Base-by-base conservation (phyloP, 106 monocot genomes). In the Iris macrosiphon region DNA sequence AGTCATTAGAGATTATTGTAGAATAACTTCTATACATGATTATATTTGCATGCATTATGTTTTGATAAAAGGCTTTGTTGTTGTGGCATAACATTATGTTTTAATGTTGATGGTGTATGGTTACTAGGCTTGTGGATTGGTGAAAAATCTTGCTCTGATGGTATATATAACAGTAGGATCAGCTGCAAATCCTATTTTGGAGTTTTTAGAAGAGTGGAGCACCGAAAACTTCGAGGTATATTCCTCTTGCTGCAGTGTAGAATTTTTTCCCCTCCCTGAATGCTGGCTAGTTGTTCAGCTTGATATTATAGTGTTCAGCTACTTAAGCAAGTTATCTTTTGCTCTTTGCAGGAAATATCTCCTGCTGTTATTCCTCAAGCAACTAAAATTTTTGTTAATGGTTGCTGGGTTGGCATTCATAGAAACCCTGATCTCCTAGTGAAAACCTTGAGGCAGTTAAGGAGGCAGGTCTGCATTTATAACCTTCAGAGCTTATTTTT, bases 141-240 rank as follows among this genome's bases (percentile, higher is more conserved):
- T 98, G 45, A 98, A 98, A 53, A 98, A 98, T 61, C 80, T 98
- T 38, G 96, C 96, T 18, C 65, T 98, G 25, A 98, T 98, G 96
- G 96, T 98, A 34, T 98, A 98, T 63, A 91, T 98, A 34, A 98
- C 96, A 6, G 96, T 98, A 17, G 96, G 96, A 43, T 98, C 96
- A 31, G 96, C 90, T 72, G 96, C 90, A 44, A 67, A 98, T 72
- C 87, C 90, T 47, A 87, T 98, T 50, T 68, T 98, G 51, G 90
- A 98, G 59, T 87, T 98, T 74, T 72, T 98, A 18, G 96, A 98
- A 63, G 96, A 98, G 58, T 98, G 86, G 90, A 80, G 87, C 45
- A 98, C 90, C 59, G 90, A 98, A 77, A 91, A 83, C 45, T 98
- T 98, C 75, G 96, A 98, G 96, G 96, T 91, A 59, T 48, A 33